Evolutionary conservation across 1,139 yeast species (phyloP), one percentile per base, ranked within the genome.

Genomic region (Geotrichum candidum): DNA sequence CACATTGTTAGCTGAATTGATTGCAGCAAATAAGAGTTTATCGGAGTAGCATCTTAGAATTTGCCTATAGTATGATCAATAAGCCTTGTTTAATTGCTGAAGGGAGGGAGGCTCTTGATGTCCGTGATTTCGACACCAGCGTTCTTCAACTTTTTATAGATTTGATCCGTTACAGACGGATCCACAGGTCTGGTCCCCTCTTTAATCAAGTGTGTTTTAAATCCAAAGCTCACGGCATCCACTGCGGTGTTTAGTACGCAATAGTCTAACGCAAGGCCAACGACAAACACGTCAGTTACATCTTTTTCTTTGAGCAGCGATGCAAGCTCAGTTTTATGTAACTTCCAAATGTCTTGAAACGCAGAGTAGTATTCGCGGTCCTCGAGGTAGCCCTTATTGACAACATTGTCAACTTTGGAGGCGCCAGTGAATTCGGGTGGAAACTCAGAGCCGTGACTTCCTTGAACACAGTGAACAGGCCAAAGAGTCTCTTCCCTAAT

Each of bases 341-440:
- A 68, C 29, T 84, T 81, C 95, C 96, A 90, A 35, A 84, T 80
- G 72, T 92, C 98, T 61, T 81, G 78, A 72, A 92, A 91, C 51
- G 96, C 92, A n/a, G 96, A 90, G 70, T 91, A 92, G 73, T 87
- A 90, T 71, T 92, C 98, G 27, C 95, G 75, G 68, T 89, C 92
- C 31, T 76, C 76, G 41, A 86, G 73, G 63, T 78, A 81, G 0
- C 97, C 98, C 74, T 92, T 92, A 63, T 79, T 79, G 5, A 92
- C 84, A 13, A 73, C 63, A 62, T 69, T 63, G 67, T 73, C 63
- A 60, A 74, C 60, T 52, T 68, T 51, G 18, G 60, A n/a, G 23
- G 29, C 27, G 25, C 53, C 57, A 10, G 56, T 65, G 56, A 85
- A 78, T 62, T 77, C 82, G 0, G 75, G 71, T 1, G 90, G 90